A percentile compares a stretch with the other conserved stretches of the same genome.
Evolutionary conservation across 257 asterid genomes (phyloP).

Genomic region (Penstemon davidsonii): DNA sequence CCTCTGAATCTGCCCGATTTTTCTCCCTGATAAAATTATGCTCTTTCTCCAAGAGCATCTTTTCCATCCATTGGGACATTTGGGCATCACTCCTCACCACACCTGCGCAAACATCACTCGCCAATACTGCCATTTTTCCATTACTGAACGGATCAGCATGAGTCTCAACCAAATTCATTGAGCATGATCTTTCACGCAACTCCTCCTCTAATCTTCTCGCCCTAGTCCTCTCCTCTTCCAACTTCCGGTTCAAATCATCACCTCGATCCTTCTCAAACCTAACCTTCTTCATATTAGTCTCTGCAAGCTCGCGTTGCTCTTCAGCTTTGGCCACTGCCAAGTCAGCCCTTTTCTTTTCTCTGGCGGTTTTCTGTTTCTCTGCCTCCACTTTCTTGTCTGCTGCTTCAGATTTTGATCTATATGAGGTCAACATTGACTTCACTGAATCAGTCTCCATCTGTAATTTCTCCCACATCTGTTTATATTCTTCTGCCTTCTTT

Average conservation of each 20-base stretch:
- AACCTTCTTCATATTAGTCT: conserved; percentile 53
- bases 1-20: conserved; percentile 49
- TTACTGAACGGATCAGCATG: conserved; percentile 27
- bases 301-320: conserved; percentile 51
- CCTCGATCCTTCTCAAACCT: conserved; percentile 57
- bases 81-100: conserved; percentile 32
- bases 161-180: conserved; percentile 33
- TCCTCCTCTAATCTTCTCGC: conserved; percentile 50
- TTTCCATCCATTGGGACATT: conserved; percentile 34
- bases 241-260: conserved; percentile 50
- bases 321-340: conserved; percentile 47
- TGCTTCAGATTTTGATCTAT: conserved; percentile 51
- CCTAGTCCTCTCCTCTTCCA: conserved; percentile 52
- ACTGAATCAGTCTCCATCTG: conserved; percentile 47
- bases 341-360: conserved; percentile 64
- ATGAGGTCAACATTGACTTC: conserved; percentile 46
- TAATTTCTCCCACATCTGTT: conserved; percentile 45
- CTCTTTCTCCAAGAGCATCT: conserved; percentile 47
- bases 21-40: conserved; percentile 39
- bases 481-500: conserved; percentile 54
- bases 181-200: conserved; percentile 31
- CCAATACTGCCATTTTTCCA: conserved; percentile 23
- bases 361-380: conserved; percentile 49
- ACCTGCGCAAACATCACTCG: conserved; percentile 29
- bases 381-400: conserved; percentile 49